Evolutionary conservation across 1,284 basidiomycete genomes (phyloP).

Genomic region (Cryptococcus floricola): DNA sequence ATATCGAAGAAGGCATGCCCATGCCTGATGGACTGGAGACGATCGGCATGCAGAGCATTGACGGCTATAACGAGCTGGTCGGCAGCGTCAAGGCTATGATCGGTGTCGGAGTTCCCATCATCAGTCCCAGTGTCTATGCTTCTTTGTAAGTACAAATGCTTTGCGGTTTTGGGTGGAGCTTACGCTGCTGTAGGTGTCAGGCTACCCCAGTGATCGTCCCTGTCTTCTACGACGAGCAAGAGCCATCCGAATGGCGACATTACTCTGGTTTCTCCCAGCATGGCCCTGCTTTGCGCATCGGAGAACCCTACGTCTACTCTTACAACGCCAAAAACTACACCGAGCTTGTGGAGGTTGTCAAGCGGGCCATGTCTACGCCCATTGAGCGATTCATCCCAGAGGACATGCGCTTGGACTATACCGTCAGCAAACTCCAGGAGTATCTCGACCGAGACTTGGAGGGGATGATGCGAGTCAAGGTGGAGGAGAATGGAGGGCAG

Average conservation of each 20-base stretch:
- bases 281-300: slow-evolving; percentile 33
- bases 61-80: slow-evolving; percentile 30
- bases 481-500: slow-evolving; percentile 14
- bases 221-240: slow-evolving; percentile 18
- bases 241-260: slow-evolving; percentile 25
- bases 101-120: slow-evolving; percentile 35
- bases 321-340: slow-evolving; percentile 26
- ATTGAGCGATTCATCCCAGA: slow-evolving; percentile 27
- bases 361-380: slow-evolving; percentile 23
- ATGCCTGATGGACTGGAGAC: slow-evolving; percentile 32
- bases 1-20: slow-evolving; percentile 19
- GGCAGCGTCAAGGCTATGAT: slow-evolving; percentile 31
- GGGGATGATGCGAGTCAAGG: slow-evolving; percentile 15
- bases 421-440: slow-evolving; percentile 7
- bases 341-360: slow-evolving; percentile 16
- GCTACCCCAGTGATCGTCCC: slow-evolving; percentile 43
- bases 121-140: slow-evolving; percentile 38
- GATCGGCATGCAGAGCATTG: slow-evolving; percentile 20
- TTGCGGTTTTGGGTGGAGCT: background rate
- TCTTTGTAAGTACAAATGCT: slow-evolving; percentile 24
- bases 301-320: slow-evolving; percentile 40
- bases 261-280: slow-evolving; percentile 33
- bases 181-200: slow-evolving; percentile 23
- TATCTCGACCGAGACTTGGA: slow-evolving; percentile 26
- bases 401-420: slow-evolving; percentile 22